These are phyloP conservation scores for Aspergillus proliferans DNA, from an alignment of 2,329 filamentous ascomycete genomes.

Conservation along the genomic window DNA sequence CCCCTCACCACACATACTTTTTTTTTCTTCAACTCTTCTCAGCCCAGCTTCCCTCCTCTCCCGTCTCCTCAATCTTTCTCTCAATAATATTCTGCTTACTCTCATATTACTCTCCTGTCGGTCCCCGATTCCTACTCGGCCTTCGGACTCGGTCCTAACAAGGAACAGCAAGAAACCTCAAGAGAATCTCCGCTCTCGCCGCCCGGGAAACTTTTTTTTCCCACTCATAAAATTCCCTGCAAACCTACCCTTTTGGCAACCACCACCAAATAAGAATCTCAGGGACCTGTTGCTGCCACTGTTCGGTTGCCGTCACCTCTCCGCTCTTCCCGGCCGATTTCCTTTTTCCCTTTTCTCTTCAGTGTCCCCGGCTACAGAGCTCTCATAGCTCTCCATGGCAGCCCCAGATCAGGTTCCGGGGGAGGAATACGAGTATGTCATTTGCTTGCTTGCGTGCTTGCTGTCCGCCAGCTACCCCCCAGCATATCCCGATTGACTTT, in stretches of 20 bases:
- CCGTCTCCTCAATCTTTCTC: background rate
- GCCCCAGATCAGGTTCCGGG: constrained; percentile 35
- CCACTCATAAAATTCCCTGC: background rate
- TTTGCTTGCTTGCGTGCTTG: background rate
- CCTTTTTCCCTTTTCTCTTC: constrained; percentile 4
- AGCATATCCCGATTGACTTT: no score
- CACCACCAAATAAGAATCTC: background rate
- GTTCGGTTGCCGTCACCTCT: constrained; percentile 1
- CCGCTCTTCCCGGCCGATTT: constrained; percentile 2
- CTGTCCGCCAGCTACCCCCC: no score
- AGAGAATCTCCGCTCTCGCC: background rate
- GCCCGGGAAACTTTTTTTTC: background rate
- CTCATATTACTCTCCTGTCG: background rate
- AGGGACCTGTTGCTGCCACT: background rate
- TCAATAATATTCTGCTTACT: constrained; percentile 2
- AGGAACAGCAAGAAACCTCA: no score
- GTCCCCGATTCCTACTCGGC: background rate
- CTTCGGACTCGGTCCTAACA: background rate
- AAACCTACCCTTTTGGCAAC: background rate
- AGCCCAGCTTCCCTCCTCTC: no score
- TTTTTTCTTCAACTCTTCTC: background rate
- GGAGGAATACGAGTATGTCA: constrained; percentile 43
- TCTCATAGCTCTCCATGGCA: constrained; percentile 37
- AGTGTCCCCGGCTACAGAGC: constrained; percentile 29
- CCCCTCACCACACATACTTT: no score